Conservation (phyloP, 768 basidiomycete species). For the Lentinula lateritia region DNA sequence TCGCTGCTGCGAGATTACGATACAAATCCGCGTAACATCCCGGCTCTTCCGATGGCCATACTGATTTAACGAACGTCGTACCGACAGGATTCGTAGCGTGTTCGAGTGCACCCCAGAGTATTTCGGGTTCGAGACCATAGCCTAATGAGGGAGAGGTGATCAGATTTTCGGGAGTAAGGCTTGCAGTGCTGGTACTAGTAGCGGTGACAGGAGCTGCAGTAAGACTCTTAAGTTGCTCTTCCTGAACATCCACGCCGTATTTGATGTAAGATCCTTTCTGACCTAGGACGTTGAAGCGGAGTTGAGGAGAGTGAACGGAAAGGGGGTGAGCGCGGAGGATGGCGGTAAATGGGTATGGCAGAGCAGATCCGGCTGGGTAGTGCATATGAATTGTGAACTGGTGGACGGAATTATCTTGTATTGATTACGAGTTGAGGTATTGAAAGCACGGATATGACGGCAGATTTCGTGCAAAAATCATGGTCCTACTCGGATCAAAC, state of each 20-base stretch:
- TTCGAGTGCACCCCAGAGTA: slow-evolving; percentile 59
- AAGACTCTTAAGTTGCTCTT: slow-evolving; percentile 64
- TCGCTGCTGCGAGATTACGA: slow-evolving; percentile 59
- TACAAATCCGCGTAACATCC: slow-evolving; percentile 61
- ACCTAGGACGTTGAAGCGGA: slow-evolving; percentile 70
- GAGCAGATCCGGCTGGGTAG: slow-evolving; percentile 33
- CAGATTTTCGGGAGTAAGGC: slow-evolving; percentile 36
- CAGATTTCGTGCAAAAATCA: too few species aligned
- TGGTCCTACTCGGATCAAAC: too few species aligned
- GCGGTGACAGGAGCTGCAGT: slow-evolving; percentile 36
- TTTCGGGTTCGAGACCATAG: slow-evolving; percentile 61
- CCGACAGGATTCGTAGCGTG: slow-evolving; percentile 41
- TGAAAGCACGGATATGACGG: too few species aligned
- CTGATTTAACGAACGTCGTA: slow-evolving; percentile 29
- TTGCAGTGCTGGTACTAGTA: slow-evolving; percentile 28
- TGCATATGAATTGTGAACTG: slow-evolving; percentile 53
- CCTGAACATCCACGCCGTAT: slow-evolving; percentile 74
- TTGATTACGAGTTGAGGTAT: not conserved
- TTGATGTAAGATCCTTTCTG: slow-evolving; percentile 70
- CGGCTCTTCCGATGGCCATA: slow-evolving; percentile 57
- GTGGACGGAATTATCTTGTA: not conserved
- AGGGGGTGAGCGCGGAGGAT: slow-evolving; percentile 67
- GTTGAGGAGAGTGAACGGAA: slow-evolving; percentile 59
- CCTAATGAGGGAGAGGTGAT: slow-evolving; percentile 16
- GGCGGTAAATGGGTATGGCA: slow-evolving; percentile 53